A percentile compares a stretch with the other conserved stretches of the same genome.
These are phyloP conservation scores for Ganoderma lucidum DNA, from an alignment of 1,284 basidiomycete species.

Conservation along the genomic window DNA sequence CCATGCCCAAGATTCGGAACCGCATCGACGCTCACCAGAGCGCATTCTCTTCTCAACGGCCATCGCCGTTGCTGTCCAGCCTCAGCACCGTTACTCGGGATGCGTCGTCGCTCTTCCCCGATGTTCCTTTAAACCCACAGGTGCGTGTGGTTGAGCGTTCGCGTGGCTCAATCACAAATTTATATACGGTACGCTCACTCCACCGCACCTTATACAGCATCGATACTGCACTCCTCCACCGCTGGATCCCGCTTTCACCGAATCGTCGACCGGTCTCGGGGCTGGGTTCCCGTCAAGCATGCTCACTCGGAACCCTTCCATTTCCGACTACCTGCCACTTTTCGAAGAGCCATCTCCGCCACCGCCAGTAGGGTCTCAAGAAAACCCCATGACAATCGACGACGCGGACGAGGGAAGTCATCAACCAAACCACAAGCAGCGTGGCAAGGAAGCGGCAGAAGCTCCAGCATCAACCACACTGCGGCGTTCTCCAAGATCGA, in stretches of 20 bases:
- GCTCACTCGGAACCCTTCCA: neutral
- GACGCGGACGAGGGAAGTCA: neutral
- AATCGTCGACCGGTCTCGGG: neutral
- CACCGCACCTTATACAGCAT: slow-evolving; percentile 8
- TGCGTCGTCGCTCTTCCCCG: slow-evolving; percentile 11
- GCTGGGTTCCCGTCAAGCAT: slow-evolving; percentile 16
- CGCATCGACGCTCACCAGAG: neutral
- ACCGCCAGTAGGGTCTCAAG: neutral
- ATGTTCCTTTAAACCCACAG: slow-evolving; percentile 25
- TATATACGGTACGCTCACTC: neutral
- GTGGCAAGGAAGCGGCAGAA: neutral
- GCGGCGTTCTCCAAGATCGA: neutral
- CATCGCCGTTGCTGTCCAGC: neutral
- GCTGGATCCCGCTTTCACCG: slow-evolving; percentile 18
- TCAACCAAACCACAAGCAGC: neutral
- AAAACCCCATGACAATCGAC: neutral
- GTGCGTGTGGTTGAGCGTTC: slow-evolving; percentile 10
- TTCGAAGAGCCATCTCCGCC: slow-evolving; percentile 14
- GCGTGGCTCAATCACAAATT: neutral
- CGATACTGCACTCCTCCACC: slow-evolving; percentile 28
- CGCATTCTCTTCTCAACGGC: neutral
- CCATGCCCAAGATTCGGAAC: slow-evolving; percentile 18
- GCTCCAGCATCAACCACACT: neutral
- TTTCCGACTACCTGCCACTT: slow-evolving; percentile 6
- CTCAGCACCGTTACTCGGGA: neutral